Percentiles rank a stretch among this genome's conserved stretches.
These are phyloP conservation scores for Pseudogymnoascus sp. DNA, from an alignment of 2,329 filamentous ascomycete species.

Conservation along the genomic window DNA sequence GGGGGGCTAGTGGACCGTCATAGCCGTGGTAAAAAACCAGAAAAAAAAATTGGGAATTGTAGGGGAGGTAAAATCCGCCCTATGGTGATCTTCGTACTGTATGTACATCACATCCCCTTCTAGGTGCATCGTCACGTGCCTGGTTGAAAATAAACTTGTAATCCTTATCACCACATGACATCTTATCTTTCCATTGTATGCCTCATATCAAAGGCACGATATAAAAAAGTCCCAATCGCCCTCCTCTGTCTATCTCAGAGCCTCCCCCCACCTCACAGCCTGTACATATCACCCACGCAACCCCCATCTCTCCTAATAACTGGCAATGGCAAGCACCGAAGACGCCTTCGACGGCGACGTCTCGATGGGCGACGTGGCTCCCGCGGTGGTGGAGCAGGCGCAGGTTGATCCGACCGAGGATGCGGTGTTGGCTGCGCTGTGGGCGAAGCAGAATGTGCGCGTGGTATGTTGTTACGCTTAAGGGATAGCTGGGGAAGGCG, in stretches of 20 bases:
- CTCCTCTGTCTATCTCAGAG: background rate
- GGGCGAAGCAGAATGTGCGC: slow-evolving; percentile 47
- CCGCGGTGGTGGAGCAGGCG: slow-evolving; percentile 5
- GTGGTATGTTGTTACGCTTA: no score
- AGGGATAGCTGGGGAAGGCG: no score
- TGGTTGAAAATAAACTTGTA: background rate
- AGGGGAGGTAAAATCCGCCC: background rate
- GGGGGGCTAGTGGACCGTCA: background rate
- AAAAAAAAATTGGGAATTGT: background rate
- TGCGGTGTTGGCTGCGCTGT: slow-evolving; percentile 39
- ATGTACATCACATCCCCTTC: background rate
- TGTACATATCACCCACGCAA: background rate
- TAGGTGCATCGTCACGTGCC: background rate
- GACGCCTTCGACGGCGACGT: slow-evolving; percentile 19
- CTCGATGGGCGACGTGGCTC: slow-evolving; percentile 21
- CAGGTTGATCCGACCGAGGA: slow-evolving; percentile 26
- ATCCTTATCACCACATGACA: background rate
- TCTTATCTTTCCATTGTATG: background rate
- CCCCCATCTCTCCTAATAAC: background rate
- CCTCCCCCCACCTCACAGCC: background rate
- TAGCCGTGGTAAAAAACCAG: no score
- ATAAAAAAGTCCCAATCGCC: background rate
- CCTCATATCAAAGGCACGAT: background rate
- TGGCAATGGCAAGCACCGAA: background rate
- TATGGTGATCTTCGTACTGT: background rate